Percentiles rank a stretch among this genome's conserved stretches.
phyloP scores from a whole-genome alignment of 1,139 yeast genomes.

The Nakaseomyces uthaithaninus region DNA sequence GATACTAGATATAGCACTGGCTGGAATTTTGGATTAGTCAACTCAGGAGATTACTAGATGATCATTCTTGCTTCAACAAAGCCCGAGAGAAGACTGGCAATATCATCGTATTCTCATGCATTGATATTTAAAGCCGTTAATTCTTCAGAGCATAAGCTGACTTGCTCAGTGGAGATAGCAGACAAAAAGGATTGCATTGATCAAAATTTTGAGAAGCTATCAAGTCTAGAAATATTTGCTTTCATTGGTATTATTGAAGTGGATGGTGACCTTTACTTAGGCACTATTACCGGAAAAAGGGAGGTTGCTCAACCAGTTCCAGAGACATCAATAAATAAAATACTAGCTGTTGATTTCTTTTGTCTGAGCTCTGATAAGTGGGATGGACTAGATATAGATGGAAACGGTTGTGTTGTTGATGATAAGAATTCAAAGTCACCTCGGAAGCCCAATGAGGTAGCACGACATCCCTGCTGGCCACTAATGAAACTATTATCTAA shows the following conservation, averaged over 20 bases:
- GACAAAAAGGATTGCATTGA: conserved; percentile 21
- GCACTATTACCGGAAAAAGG: conserved; percentile 67
- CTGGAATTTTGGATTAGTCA: no score
- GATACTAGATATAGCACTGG: no score
- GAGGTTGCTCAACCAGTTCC: conserved; percentile 78
- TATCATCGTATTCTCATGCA: conserved; percentile 27
- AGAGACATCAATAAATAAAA: conserved; percentile 71
- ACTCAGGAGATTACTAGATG: no score
- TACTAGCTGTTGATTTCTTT: conserved; percentile 75
- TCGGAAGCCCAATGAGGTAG: conserved; percentile 16
- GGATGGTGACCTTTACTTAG: conserved; percentile 58
- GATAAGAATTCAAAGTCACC: conserved; percentile 7
- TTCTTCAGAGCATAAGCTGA: conserved; percentile 15
- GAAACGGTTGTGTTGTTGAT: conserved; percentile 52
- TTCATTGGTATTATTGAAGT: conserved; percentile 77
- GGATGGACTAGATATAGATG: conserved; percentile 67
- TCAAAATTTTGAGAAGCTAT: conserved; percentile 38
- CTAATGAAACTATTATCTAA: conserved; percentile 67
- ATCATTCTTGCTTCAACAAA: conserved; percentile 23
- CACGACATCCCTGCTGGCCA: conserved; percentile 79
- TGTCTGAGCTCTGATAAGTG: conserved; percentile 64
- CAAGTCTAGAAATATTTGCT: conserved; percentile 59
- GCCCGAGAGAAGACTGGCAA: conserved; percentile 28
- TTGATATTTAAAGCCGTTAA: conserved; percentile 25
- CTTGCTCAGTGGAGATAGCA: conserved; percentile 29